Evolutionary conservation across 208 protist genomes (phyloP).

Genomic region (Kentomonas sorsogonicus): DNA sequence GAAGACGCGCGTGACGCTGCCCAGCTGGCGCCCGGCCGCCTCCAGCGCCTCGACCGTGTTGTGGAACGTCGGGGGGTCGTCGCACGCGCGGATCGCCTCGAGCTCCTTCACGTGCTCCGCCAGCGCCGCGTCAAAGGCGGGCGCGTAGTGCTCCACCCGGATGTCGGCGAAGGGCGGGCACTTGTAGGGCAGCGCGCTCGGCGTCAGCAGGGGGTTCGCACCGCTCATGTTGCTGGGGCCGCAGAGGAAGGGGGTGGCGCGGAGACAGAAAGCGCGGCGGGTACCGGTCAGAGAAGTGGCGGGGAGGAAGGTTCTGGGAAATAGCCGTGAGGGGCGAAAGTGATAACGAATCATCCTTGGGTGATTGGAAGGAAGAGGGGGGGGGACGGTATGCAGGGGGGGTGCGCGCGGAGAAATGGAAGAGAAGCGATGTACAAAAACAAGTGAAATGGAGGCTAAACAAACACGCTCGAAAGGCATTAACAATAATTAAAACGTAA

Average conservation of each 20-base stretch:
- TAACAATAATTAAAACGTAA: too few species aligned
- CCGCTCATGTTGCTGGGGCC: too few species aligned
- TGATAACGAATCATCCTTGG: too few species aligned
- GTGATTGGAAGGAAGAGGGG: neutral
- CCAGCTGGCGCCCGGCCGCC: constrained; percentile 23
- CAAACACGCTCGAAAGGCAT: too few species aligned
- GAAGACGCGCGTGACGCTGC: constrained; percentile 20
- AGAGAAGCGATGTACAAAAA: constrained; percentile 11
- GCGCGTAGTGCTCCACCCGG: constrained; percentile 36
- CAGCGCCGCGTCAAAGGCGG: constrained; percentile 43
- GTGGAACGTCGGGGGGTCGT: constrained; percentile 31
- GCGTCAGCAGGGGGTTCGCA: constrained; percentile 34
- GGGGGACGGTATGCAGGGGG: constrained; percentile 5
- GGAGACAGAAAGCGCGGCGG: too few species aligned
- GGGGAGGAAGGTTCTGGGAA: too few species aligned
- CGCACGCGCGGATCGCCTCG: constrained; percentile 23
- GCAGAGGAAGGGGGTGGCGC: too few species aligned
- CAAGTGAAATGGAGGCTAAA: constrained; percentile 1
- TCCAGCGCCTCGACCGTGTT: constrained; percentile 56
- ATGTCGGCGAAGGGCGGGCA: constrained; percentile 38
- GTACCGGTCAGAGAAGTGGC: too few species aligned
- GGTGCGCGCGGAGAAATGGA: neutral
- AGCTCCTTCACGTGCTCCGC: constrained; percentile 41
- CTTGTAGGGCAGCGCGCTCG: constrained; percentile 32
- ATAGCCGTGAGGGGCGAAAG: too few species aligned